Conservation (phyloP, 805 yeast genomes). For the Saccharomycopsis schoenii region DNA sequence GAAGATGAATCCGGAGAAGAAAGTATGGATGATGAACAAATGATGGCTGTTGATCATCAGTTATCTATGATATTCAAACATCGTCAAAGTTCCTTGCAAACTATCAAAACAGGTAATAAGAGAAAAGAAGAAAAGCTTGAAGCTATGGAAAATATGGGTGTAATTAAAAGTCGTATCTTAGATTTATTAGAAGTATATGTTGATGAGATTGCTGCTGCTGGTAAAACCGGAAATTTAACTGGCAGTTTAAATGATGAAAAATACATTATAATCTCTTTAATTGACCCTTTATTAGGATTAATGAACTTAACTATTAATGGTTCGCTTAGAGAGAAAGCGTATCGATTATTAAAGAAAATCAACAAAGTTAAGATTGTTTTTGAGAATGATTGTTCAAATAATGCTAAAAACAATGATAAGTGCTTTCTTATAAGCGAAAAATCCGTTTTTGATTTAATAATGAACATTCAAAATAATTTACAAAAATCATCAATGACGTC, state of each 20-base stretch:
- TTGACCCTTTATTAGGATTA: conserved; percentile 48
- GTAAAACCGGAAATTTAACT: neutral
- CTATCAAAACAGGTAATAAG: conserved; percentile 48
- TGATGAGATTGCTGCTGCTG: conserved; percentile 31
- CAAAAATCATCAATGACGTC: conserved; percentile 27
- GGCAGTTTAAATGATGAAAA: conserved; percentile 23
- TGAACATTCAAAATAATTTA: conserved; percentile 35
- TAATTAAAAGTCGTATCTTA: conserved; percentile 68
- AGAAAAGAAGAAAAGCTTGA: conserved; percentile 64
- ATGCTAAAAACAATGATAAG: conserved; percentile 8
- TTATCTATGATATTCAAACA: conserved; percentile 77
- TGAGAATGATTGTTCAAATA: neutral
- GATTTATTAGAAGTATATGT: conserved; percentile 64
- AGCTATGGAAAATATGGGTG: conserved; percentile 70
- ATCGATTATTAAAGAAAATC: conserved; percentile 56
- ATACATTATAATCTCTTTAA: conserved; percentile 32
- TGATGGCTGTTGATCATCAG: conserved; percentile 88
- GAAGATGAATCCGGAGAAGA: conserved; percentile 30
- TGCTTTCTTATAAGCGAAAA: conserved; percentile 14
- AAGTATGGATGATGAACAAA: conserved; percentile 46
- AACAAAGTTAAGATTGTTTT: conserved; percentile 36
- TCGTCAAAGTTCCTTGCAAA: conserved; percentile 55
- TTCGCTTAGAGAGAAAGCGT: conserved; percentile 63
- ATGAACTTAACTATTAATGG: conserved; percentile 62
- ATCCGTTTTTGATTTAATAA: conserved; percentile 24